Evolutionary conservation across 2,329 filamentous ascomycete species (phyloP), one percentile per base, ranked within the genome.

Genomic region (Sarocladium kiliense): DNA sequence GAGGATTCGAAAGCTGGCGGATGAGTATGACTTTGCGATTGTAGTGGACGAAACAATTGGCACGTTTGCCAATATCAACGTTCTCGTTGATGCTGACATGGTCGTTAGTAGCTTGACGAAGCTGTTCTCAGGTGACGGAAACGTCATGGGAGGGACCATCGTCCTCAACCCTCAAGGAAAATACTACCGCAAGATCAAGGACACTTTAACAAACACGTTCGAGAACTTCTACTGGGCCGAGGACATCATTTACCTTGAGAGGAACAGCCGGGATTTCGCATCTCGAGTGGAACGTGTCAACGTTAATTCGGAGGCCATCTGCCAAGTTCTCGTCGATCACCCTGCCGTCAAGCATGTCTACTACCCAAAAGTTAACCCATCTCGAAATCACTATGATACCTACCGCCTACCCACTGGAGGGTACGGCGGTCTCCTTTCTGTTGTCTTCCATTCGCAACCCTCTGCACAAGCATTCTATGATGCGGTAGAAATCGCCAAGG

Each of bases 41-140:
- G 89, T 97, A 2, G 82, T 99, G 2, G 94, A 99, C 70, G 94
- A 99, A 71, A 97, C 94, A 0, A 90, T 99, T 58, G 93, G 93
- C 62, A 99, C 94, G 56, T 96, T 97, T 68, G 85, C 95, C 66
- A 99, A 99, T 68, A 86, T 97, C 63, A 91, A 97, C 67, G 90
- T 99, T 3, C 80, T 99, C 4, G 90, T 88, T 2, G 88, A 87
- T 66, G 89, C 91, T 57, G 94, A 99, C 70, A 79, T 97, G 16
- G 89, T 97, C 4, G 93, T 96, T 56, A 96, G 90, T 76, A 96
- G 90, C 67, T 77, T 99, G 57, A 97, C 94, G 50, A 99, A 99
- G 71, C 88, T 97, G 54, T 99, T 99, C 74, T 96, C 91, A 55
- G 94, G 94, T 53, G 94, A 97, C 71, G 94, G 90, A 69, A 97